Conservation (phyloP, 2,329 filamentous ascomycete genomes). For the Rhynchosporium secalis region DNA sequence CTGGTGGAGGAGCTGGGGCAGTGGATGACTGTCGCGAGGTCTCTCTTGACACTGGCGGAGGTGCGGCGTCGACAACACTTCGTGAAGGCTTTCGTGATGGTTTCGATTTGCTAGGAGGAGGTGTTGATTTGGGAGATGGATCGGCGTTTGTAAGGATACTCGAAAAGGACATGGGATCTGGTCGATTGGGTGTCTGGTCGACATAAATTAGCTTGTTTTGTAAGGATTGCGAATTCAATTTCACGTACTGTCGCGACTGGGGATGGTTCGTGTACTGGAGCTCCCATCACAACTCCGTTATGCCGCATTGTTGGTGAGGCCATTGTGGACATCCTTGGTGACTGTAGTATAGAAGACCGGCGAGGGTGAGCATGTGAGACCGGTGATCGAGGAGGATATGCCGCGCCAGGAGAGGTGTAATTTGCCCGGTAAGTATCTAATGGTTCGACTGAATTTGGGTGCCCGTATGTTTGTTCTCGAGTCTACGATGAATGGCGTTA, state of each 20-base stretch:
- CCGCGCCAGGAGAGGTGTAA: conserved; percentile 51
- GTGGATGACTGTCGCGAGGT: conserved; percentile 50
- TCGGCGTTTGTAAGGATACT: conserved; percentile 86
- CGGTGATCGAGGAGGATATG: conserved; percentile 52
- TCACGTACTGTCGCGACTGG: conserved; percentile 32
- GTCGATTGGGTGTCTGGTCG: conserved; percentile 66
- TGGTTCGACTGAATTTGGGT: conserved; percentile 46
- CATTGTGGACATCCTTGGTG: conserved; percentile 41
- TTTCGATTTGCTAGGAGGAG: conserved; percentile 38
- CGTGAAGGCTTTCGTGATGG: conserved; percentile 34
- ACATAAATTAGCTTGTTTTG: conserved; percentile 21
- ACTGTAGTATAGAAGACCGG: conserved; percentile 35
- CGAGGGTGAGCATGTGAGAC: conserved; percentile 49
- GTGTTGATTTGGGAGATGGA: conserved; percentile 56
- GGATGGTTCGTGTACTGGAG: conserved; percentile 30
- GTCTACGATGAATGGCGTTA: conserved; percentile 40
- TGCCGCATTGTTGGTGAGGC: conserved; percentile 51
- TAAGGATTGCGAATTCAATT: conserved; percentile 1
- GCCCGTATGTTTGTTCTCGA: conserved; percentile 54
- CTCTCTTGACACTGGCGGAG: conserved; percentile 36
- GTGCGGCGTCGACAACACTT: conserved; percentile 21
- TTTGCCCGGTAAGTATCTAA: conserved; percentile 52
- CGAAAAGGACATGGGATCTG: conserved; percentile 92
- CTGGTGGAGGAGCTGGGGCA: conserved; percentile 45
- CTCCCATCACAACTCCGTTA: conserved; percentile 43